Percentiles rank a stretch among this genome's conserved stretches.
Evolutionary conservation across 164 flowering plant genomes (phyloP).

Genomic region (Dillenia suffruticosa): DNA sequence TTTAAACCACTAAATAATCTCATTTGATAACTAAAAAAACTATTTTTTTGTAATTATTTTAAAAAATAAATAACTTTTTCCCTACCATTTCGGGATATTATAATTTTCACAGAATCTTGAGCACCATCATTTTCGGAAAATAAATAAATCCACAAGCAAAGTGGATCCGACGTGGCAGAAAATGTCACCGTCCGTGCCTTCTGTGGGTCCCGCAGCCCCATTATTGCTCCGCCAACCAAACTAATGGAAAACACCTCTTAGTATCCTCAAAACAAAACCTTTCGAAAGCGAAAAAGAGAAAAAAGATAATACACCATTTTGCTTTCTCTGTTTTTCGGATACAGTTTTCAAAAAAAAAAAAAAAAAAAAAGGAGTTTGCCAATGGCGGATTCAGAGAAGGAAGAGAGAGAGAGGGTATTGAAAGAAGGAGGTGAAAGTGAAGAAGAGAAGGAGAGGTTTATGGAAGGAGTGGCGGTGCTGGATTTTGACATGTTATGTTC

Average conservation of each 20-base stretch:
- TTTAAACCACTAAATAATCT: no score
- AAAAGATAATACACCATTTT: background rate
- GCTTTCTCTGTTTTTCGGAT: no score
- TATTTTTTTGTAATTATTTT: no score
- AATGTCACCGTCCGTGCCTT: no score
- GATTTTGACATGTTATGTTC: conserved; percentile 91
- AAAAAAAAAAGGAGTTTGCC: background rate
- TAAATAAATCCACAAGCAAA: no score
- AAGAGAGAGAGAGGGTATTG: conserved; percentile 9
- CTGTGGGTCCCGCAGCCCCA: background rate
- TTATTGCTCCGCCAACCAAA: background rate
- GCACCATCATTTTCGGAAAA: no score
- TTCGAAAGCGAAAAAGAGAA: background rate
- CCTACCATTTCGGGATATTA: no score
- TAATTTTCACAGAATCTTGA: no score
- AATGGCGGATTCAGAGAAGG: conserved; percentile 52
- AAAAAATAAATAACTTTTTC: no score
- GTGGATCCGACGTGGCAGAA: no score
- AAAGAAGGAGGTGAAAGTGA: conserved; percentile 20
- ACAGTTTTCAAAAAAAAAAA: background rate
- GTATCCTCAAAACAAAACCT: background rate
- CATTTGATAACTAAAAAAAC: no score
- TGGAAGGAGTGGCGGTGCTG: conserved; percentile 60
- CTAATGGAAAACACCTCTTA: background rate
- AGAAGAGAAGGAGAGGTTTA: conserved; percentile 31